phyloP scores from a whole-genome alignment of 179 eudicot genomes.

The Silene vulgaris region DNA sequence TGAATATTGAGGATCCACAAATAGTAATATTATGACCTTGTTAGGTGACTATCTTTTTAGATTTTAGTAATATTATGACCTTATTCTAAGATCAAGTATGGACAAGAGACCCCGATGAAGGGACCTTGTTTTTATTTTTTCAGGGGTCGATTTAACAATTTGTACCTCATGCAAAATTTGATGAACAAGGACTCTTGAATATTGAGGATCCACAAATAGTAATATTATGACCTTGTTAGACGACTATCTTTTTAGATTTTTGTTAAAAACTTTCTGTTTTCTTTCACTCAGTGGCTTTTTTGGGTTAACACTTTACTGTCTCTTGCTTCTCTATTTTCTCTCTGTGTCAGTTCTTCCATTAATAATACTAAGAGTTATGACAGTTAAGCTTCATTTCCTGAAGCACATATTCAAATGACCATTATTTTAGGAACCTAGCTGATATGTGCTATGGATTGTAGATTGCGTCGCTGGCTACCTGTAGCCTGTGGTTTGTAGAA shows the following conservation, averaged over 20 bases:
- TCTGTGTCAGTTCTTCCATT: background rate
- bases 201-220: background rate
- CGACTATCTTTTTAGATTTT: background rate
- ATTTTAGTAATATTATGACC: background rate
- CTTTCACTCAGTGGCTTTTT: background rate
- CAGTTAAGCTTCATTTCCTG: background rate
- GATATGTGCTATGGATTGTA: no score
- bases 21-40: background rate
- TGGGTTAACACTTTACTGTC: background rate
- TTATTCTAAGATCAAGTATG: no score
- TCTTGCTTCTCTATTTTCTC: background rate
- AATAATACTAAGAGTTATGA: background rate
- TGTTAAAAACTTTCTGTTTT: background rate
- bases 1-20: background rate
- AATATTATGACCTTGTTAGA: background rate
- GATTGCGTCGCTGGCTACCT: no score
- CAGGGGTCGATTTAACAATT: background rate
- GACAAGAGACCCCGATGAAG: no score
- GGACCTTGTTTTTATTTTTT: no score
- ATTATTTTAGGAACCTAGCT: no score
- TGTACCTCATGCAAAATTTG: background rate
- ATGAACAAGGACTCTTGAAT: background rate
- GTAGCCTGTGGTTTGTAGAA: no score
- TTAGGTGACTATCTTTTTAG: background rate
- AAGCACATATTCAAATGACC: no score